Base-by-base conservation (phyloP, 441 rosid genomes). In the Biscutella auriculata region DNA sequence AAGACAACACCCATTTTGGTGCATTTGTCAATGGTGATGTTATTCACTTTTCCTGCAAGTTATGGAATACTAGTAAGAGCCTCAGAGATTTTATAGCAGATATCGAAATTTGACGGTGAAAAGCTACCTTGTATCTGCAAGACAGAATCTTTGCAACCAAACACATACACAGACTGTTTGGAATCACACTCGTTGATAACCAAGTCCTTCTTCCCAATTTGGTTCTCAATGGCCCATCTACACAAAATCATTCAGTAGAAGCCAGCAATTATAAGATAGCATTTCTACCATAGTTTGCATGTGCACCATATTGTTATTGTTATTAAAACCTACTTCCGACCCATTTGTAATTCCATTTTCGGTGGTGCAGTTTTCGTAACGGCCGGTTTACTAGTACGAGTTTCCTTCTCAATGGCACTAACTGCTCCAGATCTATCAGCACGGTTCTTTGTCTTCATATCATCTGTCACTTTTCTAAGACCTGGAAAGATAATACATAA, bases 221-320 rank as follows among this genome's bases (percentile, higher is more conserved):
- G 98, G 75, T 93, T 87, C 76, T 93, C 98, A 65, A 93, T 87
- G 36, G 76, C 85, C 98, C 98, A 93, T 73, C 98, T 93, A 19
- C 23, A 19, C 23, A 19, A 19, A 70, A 60, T n/a, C 32, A 9
- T 60, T 29, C 30, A 47, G 27, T 63, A 49, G 29, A 27, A 37
- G 65, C 12, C 58, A 62, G 16, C 35, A 42, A 12, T 33, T 50
- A 69, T 35, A 10, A 28, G 36, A 37, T n/a, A 63, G 7, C 10
- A 28, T 13, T 25, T 48, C 17, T 9, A 55, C 21, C 40, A 56
- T 35, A 27, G 13, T 14, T 41, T 33, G 49, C 35, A 57, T 25
- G 19, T 35, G 53, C 4, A 52, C 6, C 43, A 60, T 16, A 29
- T 11, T 36, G 19, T 28, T 51, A 17, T n/a, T 43, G 57, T 36